Base-by-base conservation (phyloP, 2,329 filamentous ascomycete genomes). In the Elsinoe arachidis region DNA sequence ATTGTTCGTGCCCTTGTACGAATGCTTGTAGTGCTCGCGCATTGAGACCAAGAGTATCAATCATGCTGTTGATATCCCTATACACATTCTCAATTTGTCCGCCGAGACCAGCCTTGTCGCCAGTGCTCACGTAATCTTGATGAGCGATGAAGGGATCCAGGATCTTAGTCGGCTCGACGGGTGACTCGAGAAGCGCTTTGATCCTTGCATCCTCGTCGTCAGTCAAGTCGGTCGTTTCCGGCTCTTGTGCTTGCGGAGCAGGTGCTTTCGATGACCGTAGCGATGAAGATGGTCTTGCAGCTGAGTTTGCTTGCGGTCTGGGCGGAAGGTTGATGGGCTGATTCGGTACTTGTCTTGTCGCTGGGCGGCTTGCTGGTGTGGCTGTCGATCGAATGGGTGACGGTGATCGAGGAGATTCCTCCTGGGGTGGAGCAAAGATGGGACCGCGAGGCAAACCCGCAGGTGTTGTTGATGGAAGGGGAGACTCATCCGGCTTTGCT, bases 11-110 rank as follows among this genome's bases (percentile, higher is more conserved):
- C 6, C 86, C 88, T 57, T 81, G 78, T 43, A 91, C 71, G 64
- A 80, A 85, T 0, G 78, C 74, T 17, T 76, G 71, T 41, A 86
- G 65, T 6, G 79, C 83, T 14, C 92, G 81, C 5, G 88, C 83
- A 68, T 97, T 97, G 52, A 96, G 80, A 9, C 92, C 92, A 39
- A 97, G 75, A 0, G 88, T 92, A 65, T 96, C 90, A 43, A 99
- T 85, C 93, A 97, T 99, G 11, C 88, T 88, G 70, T 93, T 92
- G 68, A 92, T 88, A 65, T 92, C 88, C 44, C 86, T 81, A 69
- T 88, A 93, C 54, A 79, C 67, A 54, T 72, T 72, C 64, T 80
- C 75, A 57, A 80, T 76, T 63, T 78, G 71, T 23, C 73, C 75
- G 26, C 73, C 69, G 57, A 74, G 60, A 58, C 75, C 77, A 33